Percentiles rank a stretch among this genome's conserved stretches.
These are phyloP conservation scores for Cercophora newfieldiana DNA, from an alignment of 495 filamentous ascomycete species.

Conservation along the genomic window DNA sequence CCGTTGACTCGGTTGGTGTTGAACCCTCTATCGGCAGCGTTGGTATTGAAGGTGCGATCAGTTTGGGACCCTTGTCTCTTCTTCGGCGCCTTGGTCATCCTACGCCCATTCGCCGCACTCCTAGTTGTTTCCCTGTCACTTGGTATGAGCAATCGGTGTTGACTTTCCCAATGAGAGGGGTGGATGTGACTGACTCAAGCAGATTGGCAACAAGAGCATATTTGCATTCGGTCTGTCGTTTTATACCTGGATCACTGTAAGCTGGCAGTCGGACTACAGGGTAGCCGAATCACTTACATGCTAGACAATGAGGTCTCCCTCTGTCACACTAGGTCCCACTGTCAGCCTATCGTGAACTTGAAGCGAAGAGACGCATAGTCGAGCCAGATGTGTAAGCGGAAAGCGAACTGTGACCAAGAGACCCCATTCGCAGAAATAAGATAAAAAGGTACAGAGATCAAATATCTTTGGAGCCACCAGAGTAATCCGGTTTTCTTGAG, in stretches of 20 bases:
- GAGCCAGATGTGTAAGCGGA: neutral
- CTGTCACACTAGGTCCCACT: slow-evolving; percentile 49
- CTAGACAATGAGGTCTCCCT: slow-evolving; percentile 62
- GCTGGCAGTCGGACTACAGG: neutral
- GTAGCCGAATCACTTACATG: slow-evolving; percentile 49
- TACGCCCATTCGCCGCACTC: slow-evolving; percentile 50
- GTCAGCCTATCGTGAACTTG: neutral
- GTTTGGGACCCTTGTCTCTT: slow-evolving; percentile 34
- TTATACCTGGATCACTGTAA: slow-evolving; percentile 47
- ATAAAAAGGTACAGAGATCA: neutral
- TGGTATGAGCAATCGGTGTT: slow-evolving; percentile 1
- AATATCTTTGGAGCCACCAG: neutral
- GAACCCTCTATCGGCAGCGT: slow-evolving; percentile 48
- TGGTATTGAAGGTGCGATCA: slow-evolving; percentile 38
- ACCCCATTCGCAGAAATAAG: neutral
- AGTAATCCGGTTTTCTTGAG: too few species aligned
- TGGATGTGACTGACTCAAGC: slow-evolving; percentile 55
- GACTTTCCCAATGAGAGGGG: neutral
- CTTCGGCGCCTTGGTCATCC: slow-evolving; percentile 60
- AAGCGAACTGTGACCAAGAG: neutral
- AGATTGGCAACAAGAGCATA: slow-evolving; percentile 69
- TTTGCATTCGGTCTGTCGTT: slow-evolving; percentile 66
- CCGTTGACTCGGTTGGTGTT: slow-evolving; percentile 36
- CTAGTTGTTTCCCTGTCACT: slow-evolving; percentile 47
- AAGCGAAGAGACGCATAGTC: neutral